Evolutionary conservation across 2,329 filamentous ascomycete genomes (phyloP), one percentile per base, ranked within the genome.

Genomic region (Gnomoniopsis smithogilvyi): DNA sequence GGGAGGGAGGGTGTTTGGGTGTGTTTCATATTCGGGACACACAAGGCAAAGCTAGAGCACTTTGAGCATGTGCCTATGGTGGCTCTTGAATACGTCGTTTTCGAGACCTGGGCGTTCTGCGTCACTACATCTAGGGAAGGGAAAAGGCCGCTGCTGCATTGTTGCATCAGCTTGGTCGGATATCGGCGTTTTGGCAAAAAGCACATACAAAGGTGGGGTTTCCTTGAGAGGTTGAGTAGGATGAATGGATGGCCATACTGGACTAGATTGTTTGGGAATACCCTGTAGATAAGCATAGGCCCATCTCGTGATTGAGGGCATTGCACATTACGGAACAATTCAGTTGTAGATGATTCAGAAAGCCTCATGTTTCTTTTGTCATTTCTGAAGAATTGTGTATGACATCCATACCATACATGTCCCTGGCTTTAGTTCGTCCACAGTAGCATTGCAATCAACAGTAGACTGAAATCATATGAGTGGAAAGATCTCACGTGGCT

Each of bases 181-280:
- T 52, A 19, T 34, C 51, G 51, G 51, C 51, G 51, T 52, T 52
- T 24, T 52, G 51, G 51, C 51, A 52, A 45, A 30, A 43, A 8
- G 34, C 34, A 52, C 22, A 52, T 52, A 52, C 51, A 34, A 52
- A 34, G 51, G 21, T 15, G 51, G n/a, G n/a, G 15, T n/a, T 45
- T 45, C 21, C 14, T 48, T 3, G 14, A 8, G 8, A 6, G 36
- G 8, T 46, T 36, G 19, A 19, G 43, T 6, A 22, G 17, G 24
- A n/a, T n/a, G n/a, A 24, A n/a, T 19, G 41, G 26, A 30, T 30
- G 26, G 26, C 4, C 46, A 10, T 26, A 12, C 12, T 26, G 51
- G 24, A 36, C 24, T 26, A n/a, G 15, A 12, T 52, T 41, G 36
- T 45, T 54, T 34, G 26, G 7, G 17, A 45, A 54, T 54, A 54